Evolutionary conservation across 768 basidiomycete species (phyloP).

Genomic region (Exidia glandulosa): DNA sequence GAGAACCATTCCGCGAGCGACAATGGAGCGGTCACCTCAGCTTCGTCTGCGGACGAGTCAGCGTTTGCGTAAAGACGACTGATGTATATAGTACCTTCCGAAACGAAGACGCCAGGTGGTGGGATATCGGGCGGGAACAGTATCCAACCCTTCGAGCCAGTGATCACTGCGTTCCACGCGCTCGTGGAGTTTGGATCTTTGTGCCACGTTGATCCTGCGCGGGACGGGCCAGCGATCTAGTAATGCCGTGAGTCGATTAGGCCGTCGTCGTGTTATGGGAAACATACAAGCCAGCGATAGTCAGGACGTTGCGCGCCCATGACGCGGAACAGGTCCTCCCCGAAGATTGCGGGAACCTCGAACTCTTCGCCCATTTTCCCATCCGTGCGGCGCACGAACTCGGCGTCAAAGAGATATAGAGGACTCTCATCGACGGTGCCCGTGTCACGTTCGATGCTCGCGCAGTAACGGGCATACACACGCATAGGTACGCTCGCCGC

Average conservation of each 20-base stretch:
- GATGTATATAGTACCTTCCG: background rate
- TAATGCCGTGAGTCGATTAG: no score
- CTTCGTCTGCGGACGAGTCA: constrained; percentile 4
- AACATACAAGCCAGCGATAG: constrained; percentile 16
- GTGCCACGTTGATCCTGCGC: constrained; percentile 17
- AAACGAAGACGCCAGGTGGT: constrained; percentile 16
- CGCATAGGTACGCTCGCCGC: constrained; percentile 10
- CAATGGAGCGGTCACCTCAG: constrained; percentile 10
- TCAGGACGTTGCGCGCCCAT: constrained; percentile 14
- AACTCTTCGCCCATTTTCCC: constrained; percentile 11
- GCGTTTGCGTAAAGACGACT: background rate
- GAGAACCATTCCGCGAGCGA: constrained; percentile 14
- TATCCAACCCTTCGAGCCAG: constrained; percentile 14
- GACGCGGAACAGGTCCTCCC: constrained; percentile 14
- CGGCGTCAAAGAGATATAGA: constrained; percentile 17
- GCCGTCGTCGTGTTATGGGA: background rate
- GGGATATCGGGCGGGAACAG: constrained; percentile 14
- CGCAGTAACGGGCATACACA: constrained; percentile 11
- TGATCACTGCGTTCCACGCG: constrained; percentile 15
- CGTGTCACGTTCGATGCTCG: background rate
- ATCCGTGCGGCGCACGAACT: constrained; percentile 10
- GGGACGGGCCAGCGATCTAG: constrained; percentile 15
- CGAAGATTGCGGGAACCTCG: constrained; percentile 10
- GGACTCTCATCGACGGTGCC: constrained; percentile 14
- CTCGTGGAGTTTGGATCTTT: constrained; percentile 11